Conservation (phyloP, 2,329 filamentous ascomycete genomes). For the Xylogone sp. region DNA sequence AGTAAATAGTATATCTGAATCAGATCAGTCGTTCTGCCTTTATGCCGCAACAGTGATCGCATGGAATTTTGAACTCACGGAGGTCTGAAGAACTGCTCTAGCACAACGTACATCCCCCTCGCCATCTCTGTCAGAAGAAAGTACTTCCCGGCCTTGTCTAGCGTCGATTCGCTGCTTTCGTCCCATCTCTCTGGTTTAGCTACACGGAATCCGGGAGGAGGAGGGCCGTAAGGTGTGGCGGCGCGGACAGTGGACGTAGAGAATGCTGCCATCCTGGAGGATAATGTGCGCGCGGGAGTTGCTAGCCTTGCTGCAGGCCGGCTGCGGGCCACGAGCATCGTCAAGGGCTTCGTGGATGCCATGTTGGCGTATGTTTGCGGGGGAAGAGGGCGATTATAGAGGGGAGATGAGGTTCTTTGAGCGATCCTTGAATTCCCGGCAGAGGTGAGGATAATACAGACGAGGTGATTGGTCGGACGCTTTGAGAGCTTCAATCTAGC, state of each 20-base stretch:
- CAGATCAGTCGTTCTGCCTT: slow-evolving; percentile 21
- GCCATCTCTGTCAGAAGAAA: slow-evolving; percentile 96
- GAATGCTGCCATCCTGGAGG: slow-evolving; percentile 20
- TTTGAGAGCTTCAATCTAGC: neutral
- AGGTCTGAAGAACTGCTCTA: slow-evolving; percentile 98
- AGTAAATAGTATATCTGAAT: slow-evolving; percentile 90
- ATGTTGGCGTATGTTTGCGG: slow-evolving; percentile 24
- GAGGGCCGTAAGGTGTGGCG: slow-evolving; percentile 72
- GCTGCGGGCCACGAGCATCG: slow-evolving; percentile 30
- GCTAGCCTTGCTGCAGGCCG: slow-evolving; percentile 24
- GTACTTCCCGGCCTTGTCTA: slow-evolving; percentile 86
- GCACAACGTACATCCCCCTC: slow-evolving; percentile 93
- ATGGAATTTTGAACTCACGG: slow-evolving; percentile 66
- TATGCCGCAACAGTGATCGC: slow-evolving; percentile 13
- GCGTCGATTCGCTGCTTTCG: slow-evolving; percentile 68
- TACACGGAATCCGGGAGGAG: slow-evolving; percentile 77
- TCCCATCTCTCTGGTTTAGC: slow-evolving; percentile 74
- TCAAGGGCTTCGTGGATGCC: slow-evolving; percentile 31
- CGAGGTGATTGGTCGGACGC: slow-evolving; percentile 19
- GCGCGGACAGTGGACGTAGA: slow-evolving; percentile 24
- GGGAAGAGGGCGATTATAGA: slow-evolving; percentile 23
- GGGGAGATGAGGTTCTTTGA: slow-evolving; percentile 9
- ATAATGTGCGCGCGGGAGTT: slow-evolving; percentile 19
- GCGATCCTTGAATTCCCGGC: neutral
- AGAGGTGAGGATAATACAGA: neutral